phyloP scores from a whole-genome alignment of 306 rosid genomes.

The Citrullus amarus region DNA sequence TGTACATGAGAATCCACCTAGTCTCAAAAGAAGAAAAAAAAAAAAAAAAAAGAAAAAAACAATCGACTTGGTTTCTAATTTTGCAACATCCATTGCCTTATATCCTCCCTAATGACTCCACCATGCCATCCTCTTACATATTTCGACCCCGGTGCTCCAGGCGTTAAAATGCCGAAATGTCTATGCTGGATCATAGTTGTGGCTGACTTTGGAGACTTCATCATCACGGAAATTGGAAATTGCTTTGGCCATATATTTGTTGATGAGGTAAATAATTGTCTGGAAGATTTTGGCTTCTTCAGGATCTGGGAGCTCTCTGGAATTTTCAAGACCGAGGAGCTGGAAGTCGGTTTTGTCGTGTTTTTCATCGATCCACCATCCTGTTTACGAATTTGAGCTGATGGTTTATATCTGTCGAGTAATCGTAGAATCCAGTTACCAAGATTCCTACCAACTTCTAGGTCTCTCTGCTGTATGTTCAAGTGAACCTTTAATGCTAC shows the following conservation, averaged over 20 bases:
- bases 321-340: slow-evolving; percentile 28
- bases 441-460: slow-evolving; percentile 72
- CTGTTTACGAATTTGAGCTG: slow-evolving; percentile 64
- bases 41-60: background rate
- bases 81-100: slow-evolving; percentile 64
- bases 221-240: slow-evolving; percentile 47
- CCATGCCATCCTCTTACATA: slow-evolving; percentile 23
- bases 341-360: slow-evolving; percentile 20
- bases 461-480: slow-evolving; percentile 70
- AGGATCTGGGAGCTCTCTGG: slow-evolving; percentile 22
- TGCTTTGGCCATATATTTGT: slow-evolving; percentile 25
- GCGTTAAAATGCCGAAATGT: slow-evolving; percentile 23
- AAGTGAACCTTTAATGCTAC: slow-evolving; percentile 52
- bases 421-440: slow-evolving; percentile 68
- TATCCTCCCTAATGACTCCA: slow-evolving; percentile 53
- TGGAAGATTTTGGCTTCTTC: slow-evolving; percentile 35
- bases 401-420: slow-evolving; percentile 70
- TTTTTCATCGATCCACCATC: slow-evolving; percentile 20
- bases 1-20: background rate
- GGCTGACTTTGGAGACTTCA: slow-evolving; percentile 39
- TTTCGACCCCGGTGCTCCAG: slow-evolving; percentile 21
- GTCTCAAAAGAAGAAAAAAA: background rate
- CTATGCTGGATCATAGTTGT: slow-evolving; percentile 46
- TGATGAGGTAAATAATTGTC: slow-evolving; percentile 46
- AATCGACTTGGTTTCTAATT: background rate